Conservation (phyloP, 202 grass and related monocot genomes). For the Zoysia matrella region DNA sequence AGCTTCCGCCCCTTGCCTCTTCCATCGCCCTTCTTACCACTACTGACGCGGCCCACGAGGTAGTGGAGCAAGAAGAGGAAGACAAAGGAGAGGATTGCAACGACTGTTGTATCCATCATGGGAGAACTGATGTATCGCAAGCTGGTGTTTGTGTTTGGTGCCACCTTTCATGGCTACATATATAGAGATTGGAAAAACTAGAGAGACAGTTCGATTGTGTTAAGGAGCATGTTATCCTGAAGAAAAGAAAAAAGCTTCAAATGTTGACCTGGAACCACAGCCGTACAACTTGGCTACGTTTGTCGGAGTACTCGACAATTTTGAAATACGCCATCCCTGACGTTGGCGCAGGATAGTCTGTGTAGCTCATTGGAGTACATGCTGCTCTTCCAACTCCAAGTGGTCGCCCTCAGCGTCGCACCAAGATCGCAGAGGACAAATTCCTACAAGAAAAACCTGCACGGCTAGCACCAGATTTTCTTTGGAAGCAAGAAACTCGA, state of each 20-base stretch:
- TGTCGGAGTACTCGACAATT: not conserved
- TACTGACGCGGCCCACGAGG: not conserved
- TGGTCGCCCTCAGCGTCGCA: not conserved
- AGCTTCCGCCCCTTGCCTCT: constrained; percentile 13
- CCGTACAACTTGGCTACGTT: not conserved
- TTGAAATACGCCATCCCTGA: not conserved
- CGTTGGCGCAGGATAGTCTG: not conserved
- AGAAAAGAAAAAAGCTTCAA: not conserved
- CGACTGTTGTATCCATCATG: constrained; percentile 35
- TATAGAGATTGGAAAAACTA: too few relatives aligned
- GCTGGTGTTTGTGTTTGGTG: not conserved
- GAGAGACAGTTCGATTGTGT: too few relatives aligned
- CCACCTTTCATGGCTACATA: not conserved
- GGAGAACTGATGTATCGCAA: not conserved
- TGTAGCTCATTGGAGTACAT: not conserved
- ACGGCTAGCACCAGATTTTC: too few relatives aligned
- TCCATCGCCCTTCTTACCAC: not conserved
- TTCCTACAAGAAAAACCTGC: too few relatives aligned
- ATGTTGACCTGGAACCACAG: not conserved
- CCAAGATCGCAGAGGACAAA: too few relatives aligned
- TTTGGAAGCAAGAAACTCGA: not conserved
- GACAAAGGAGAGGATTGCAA: constrained; percentile 17
- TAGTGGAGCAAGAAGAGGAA: not conserved
- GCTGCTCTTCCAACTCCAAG: not conserved
- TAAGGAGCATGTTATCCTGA: not conserved